Evolutionary conservation across 2,329 filamentous ascomycete species (phyloP), one percentile per base, ranked within the genome.

Genomic region (Neonectria magnoliae): DNA sequence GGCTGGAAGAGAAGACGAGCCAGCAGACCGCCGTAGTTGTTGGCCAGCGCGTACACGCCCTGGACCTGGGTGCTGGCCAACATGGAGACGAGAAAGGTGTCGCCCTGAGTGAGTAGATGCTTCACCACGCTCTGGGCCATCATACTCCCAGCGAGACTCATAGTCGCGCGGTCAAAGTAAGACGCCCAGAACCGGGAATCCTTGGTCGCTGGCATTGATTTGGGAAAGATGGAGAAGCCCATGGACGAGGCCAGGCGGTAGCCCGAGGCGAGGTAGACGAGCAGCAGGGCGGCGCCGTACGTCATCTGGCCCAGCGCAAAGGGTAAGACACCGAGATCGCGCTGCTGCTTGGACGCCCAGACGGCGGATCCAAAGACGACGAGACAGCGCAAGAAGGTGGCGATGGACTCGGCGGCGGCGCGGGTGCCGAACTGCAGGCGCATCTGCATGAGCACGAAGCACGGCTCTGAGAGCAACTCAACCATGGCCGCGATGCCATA

Each of bases 1-100:
- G 96, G 97, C 75, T 98, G 96, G 77, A 99, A 95, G 55, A 99
- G 82, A 68, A 98, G 88, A 3, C 96, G 88, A 0, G 96, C 96
- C 29, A 97, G 82, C 0, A 99, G 87, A 2, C 94, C 93, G 22
- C 96, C 96, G 77, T 96, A 99, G 79, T 98, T 99, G 73, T 94
- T 94, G 57, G 95, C 96, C 5, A 99, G 85, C 0, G 94, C 93
- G 76, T 98, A 99, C 38, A 93, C 90, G 14, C 96, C 96, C 81
- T 98, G 96, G 5, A 94, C 91, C 45, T 88, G 84, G 1, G 96
- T 87, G 0, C 90, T 89, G 7, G 94, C 91, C 62, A 98, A 84
- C 13, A 90, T 81, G 16, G 92, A 91, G 68, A 99, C 91, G 54
- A 98, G 88, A 71, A 98, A 88, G 2, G 94, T 93, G 80, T 99